Evolutionary conservation across 177 flowering plant species (phyloP).

Genomic region (Vitis hybrid): DNA sequence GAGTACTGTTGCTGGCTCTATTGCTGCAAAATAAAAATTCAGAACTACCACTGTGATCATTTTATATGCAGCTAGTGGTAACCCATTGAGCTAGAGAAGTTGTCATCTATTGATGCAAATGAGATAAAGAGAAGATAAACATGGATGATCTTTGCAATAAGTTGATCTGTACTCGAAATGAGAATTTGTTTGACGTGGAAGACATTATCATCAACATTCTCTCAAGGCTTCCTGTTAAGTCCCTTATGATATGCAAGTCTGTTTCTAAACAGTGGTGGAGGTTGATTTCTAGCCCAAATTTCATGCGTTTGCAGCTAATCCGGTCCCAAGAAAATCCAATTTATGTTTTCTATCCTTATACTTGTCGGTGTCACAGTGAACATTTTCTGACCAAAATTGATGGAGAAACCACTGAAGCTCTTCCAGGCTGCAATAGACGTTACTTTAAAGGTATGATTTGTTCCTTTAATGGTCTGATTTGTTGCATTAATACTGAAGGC

Average conservation of each 20-base stretch:
- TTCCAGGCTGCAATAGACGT: neutral
- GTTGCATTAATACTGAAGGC: slow-evolving; percentile 6
- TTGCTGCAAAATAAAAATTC: too few relatives aligned
- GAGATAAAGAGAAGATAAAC: neutral
- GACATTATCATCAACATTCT: slow-evolving; percentile 10
- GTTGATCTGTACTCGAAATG: neutral
- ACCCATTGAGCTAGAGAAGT: too few relatives aligned
- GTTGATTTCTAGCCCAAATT: neutral
- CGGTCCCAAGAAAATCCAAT: slow-evolving; percentile 5
- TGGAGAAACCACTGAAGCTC: neutral
- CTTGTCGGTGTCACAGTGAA: neutral
- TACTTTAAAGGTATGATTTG: neutral
- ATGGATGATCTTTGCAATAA: slow-evolving; percentile 7
- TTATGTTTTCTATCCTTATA: slow-evolving; percentile 7
- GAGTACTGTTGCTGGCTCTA: too few relatives aligned
- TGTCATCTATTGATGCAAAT: neutral
- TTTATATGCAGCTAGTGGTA: neutral
- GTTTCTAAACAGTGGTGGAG: slow-evolving; percentile 13
- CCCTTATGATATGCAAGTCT: neutral
- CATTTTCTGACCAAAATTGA: neutral
- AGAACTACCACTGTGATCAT: too few relatives aligned
- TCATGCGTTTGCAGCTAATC: slow-evolving; percentile 5
- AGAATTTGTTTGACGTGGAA: slow-evolving; percentile 7
- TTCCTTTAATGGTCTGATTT: slow-evolving; percentile 21
- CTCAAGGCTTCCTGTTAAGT: slow-evolving; percentile 13